These are phyloP conservation scores for Polygonum aviculare DNA, from an alignment of 148 eudicot genomes.

Conservation along the genomic window DNA sequence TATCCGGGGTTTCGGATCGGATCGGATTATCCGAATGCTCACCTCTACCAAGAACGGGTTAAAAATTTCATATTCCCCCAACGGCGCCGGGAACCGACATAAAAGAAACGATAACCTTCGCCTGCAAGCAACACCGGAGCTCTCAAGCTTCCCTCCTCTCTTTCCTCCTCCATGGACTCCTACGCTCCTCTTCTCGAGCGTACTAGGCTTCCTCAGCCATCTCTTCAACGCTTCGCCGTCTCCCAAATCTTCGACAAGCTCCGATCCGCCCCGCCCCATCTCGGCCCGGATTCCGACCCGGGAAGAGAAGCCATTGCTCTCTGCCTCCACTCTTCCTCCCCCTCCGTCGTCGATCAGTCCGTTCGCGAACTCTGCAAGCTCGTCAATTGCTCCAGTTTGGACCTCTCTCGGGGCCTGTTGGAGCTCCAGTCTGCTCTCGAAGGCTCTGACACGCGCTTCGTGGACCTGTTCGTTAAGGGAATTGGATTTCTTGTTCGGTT, in stretches of 20 bases:
- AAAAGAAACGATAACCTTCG: too few relatives aligned
- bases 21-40: too few relatives aligned
- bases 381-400: slow-evolving; percentile 41
- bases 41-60: too few relatives aligned
- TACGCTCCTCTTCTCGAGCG: slow-evolving; percentile 51
- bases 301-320: slow-evolving; percentile 45
- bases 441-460: slow-evolving; percentile 41
- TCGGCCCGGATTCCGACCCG: slow-evolving; percentile 35
- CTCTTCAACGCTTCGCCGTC: slow-evolving; percentile 72
- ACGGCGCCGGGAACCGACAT: too few relatives aligned
- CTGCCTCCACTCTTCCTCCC: slow-evolving; percentile 56
- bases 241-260: slow-evolving; percentile 72
- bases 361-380: slow-evolving; percentile 74
- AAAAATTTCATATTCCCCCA: too few relatives aligned
- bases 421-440: slow-evolving; percentile 75
- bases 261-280: slow-evolving; percentile 32
- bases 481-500: slow-evolving; percentile 66
- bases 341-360: slow-evolving; percentile 79
- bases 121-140: background rate
- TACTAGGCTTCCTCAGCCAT: slow-evolving; percentile 64
- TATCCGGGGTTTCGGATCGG: too few relatives aligned
- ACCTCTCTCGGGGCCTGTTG: slow-evolving; percentile 33
- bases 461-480: slow-evolving; percentile 54
- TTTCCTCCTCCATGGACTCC: slow-evolving; percentile 39
- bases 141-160: background rate